These are phyloP conservation scores for Cystobasidiaceae sp. DNA, from an alignment of 1,284 basidiomycete genomes.

Conservation along the genomic window DNA sequence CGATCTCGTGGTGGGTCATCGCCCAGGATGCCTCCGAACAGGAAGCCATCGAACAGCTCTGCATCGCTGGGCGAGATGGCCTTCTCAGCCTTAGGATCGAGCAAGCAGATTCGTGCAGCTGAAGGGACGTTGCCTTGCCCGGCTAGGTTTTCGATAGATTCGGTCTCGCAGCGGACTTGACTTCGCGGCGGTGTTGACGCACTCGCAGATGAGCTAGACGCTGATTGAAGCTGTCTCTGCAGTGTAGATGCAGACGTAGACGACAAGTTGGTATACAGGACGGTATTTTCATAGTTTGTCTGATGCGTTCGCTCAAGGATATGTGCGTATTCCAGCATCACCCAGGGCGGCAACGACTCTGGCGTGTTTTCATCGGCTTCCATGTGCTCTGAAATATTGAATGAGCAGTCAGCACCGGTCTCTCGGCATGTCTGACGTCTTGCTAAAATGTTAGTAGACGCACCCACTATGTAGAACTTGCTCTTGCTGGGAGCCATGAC, in stretches of 20 bases:
- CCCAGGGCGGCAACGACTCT: slow-evolving; percentile 71
- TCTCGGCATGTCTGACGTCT: no score
- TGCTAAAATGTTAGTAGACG: background rate
- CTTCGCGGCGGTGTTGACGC: slow-evolving; percentile 51
- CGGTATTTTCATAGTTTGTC: slow-evolving; percentile 59
- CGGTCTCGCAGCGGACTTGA: slow-evolving; percentile 62
- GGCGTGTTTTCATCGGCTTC: slow-evolving; percentile 78
- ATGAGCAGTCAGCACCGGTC: background rate
- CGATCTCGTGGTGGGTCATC: slow-evolving; percentile 82
- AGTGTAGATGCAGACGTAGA: slow-evolving; percentile 33
- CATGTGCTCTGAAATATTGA: slow-evolving; percentile 69
- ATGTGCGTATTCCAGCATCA: slow-evolving; percentile 48
- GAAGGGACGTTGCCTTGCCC: slow-evolving; percentile 1
- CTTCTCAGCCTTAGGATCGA: slow-evolving; percentile 75
- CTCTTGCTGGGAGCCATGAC: no score
- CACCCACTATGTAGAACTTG: slow-evolving; percentile 27
- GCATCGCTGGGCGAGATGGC: slow-evolving; percentile 68
- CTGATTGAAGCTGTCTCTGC: slow-evolving; percentile 34
- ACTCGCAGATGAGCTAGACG: slow-evolving; percentile 31
- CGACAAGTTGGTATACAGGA: slow-evolving; percentile 43
- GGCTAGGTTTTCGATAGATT: slow-evolving; percentile 53
- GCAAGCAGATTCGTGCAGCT: slow-evolving; percentile 62
- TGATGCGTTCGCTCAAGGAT: slow-evolving; percentile 55
- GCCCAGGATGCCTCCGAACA: slow-evolving; percentile 57
- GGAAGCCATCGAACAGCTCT: slow-evolving; percentile 69